Conservation (phyloP, 441 rosid genomes). For the Eugenia klotzschiana region DNA sequence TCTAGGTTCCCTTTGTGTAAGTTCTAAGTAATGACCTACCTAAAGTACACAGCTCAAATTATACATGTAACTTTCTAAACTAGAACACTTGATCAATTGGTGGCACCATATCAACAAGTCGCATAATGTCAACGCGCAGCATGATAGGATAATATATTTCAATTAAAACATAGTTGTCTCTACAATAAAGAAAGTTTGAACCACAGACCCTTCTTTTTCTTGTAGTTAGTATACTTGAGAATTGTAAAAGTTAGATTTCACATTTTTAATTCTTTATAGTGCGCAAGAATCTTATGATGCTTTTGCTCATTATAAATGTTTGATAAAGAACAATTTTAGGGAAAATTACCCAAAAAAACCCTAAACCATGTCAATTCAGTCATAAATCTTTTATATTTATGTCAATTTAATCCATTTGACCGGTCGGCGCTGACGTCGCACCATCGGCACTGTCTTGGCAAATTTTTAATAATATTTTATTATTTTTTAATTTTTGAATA, state of each 20-base stretch:
- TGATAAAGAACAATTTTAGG: not conserved
- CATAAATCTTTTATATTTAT: no score
- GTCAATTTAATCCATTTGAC: no score
- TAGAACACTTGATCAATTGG: not conserved
- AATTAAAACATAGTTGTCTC: not conserved
- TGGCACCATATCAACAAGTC: not conserved
- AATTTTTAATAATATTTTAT: no score
- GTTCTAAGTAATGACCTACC: not conserved
- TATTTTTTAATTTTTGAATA: no score
- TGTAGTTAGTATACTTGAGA: not conserved
- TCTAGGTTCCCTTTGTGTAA: not conserved
- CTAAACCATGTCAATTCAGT: no score
- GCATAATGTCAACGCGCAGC: not conserved
- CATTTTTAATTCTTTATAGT: not conserved
- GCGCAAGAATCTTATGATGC: not conserved
- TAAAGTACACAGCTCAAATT: not conserved
- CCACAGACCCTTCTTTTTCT: not conserved
- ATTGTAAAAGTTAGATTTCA: not conserved
- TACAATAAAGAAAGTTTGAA: not conserved
- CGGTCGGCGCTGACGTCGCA: no score
- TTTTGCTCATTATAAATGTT: not conserved
- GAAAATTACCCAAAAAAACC: no score
- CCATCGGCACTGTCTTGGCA: no score
- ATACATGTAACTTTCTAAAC: not conserved
- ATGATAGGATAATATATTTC: not conserved